Evolutionary conservation across 768 basidiomycete species (phyloP).

Genomic region (Mycena leptocephala): DNA sequence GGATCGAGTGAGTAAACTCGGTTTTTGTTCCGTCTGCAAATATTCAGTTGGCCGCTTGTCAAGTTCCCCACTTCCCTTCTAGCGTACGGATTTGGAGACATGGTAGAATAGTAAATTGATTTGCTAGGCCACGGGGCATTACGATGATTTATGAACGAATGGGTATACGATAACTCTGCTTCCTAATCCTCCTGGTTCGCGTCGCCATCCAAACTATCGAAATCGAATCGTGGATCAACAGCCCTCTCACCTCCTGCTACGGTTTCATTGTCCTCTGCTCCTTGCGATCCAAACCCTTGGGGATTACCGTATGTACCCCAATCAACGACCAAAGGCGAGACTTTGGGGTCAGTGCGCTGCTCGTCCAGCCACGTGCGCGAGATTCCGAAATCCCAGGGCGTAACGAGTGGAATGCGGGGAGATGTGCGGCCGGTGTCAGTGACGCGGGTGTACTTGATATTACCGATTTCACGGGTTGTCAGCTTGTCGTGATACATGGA

Average conservation of each 20-base stretch:
- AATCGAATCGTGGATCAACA: too few relatives aligned
- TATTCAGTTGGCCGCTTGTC: too few relatives aligned
- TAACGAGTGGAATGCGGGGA: neutral
- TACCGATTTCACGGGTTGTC: neutral
- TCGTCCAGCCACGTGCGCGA: neutral
- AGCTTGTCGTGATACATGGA: neutral
- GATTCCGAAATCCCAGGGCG: constrained; percentile 6
- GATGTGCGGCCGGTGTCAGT: neutral
- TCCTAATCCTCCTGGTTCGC: neutral
- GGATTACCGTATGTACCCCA: too few relatives aligned
- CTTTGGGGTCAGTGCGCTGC: neutral
- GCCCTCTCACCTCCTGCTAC: too few relatives aligned
- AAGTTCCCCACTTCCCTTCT: constrained; percentile 9
- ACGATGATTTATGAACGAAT: too few relatives aligned
- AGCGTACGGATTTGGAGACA: constrained; percentile 4
- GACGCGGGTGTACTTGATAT: neutral
- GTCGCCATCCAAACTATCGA: too few relatives aligned
- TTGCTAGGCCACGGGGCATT: neutral
- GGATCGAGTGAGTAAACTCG: constrained; percentile 9
- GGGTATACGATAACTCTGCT: neutral
- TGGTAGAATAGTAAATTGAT: neutral
- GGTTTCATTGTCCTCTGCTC: too few relatives aligned
- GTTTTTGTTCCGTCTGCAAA: too few relatives aligned
- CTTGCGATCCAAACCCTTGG: too few relatives aligned
- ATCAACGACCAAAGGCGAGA: neutral